phyloP scores from a whole-genome alignment of 1,284 basidiomycete genomes.

The Heterobasidion irregulare region DNA sequence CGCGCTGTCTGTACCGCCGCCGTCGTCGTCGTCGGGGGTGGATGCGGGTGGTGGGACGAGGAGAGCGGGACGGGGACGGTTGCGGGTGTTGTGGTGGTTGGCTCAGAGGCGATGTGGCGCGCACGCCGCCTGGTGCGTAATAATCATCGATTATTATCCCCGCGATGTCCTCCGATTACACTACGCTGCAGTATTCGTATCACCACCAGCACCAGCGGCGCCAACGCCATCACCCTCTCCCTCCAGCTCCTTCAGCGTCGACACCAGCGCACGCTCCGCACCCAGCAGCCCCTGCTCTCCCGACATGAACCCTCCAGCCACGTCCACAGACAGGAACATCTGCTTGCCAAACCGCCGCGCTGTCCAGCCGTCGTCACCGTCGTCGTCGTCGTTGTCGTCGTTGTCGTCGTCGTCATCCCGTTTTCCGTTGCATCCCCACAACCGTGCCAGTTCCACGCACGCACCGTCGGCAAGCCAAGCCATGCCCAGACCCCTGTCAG shows the following conservation, averaged over 20 bases:
- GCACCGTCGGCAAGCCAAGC: background rate
- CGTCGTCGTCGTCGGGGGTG: background rate
- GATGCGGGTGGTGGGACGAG: background rate
- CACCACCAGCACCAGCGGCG: background rate
- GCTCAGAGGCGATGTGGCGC: background rate
- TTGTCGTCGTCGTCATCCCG: background rate
- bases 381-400: background rate
- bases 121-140: background rate
- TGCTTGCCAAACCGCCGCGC: conserved; percentile 56
- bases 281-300: conserved; percentile 40
- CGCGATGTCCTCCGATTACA: background rate
- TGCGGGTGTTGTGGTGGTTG: background rate
- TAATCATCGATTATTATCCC: background rate
- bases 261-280: conserved; percentile 50
- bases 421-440: background rate
- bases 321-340: conserved; percentile 65
- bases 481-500: background rate
- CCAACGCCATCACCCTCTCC: background rate
- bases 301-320: conserved; percentile 37
- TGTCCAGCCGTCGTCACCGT: conserved; percentile 16
- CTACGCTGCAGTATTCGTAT: background rate
- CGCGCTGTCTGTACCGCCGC: background rate
- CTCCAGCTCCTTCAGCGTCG: conserved; percentile 36
- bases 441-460: conserved; percentile 5
- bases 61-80: background rate